Conservation (phyloP, 2,329 filamentous ascomycete species). For the Proliferodiscus dingleyae region DNA sequence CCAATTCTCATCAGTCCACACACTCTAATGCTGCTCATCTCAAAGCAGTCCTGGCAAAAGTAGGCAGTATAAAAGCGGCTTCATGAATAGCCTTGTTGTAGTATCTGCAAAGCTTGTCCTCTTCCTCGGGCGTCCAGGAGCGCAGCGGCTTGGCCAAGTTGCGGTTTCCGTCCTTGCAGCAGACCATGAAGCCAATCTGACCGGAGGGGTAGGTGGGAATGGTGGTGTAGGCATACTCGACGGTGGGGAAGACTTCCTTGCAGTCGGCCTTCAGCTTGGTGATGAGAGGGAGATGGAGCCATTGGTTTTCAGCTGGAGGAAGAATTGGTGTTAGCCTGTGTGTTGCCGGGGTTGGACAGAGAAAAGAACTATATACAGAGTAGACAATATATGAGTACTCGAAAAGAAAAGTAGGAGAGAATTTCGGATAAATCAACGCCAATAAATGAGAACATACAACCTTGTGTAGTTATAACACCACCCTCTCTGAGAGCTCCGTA, state of each 20-base stretch:
- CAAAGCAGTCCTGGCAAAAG: constrained; percentile 78
- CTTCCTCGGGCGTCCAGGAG: constrained; percentile 77
- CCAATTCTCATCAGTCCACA: not conserved
- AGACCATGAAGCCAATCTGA: constrained; percentile 99
- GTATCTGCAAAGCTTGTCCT: constrained; percentile 90
- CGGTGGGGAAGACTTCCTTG: constrained; percentile 93
- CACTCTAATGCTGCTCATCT: constrained; percentile 43
- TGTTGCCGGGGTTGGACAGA: not conserved
- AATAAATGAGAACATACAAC: constrained; percentile 86
- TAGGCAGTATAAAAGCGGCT: constrained; percentile 89
- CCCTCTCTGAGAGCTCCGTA: constrained; percentile 85
- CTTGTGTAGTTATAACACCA: constrained; percentile 99
- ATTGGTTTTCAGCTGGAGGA: constrained; percentile 88
- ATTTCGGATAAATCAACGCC: constrained; percentile 23
- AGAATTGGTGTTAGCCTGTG: constrained; percentile 16
- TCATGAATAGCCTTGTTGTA: constrained; percentile 97
- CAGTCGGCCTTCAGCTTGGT: constrained; percentile 93
- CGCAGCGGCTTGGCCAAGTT: constrained; percentile 84
- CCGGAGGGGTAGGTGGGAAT: constrained; percentile 98
- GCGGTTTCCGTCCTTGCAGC: constrained; percentile 84
- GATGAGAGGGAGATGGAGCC: constrained; percentile 94
- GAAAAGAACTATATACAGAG: not conserved
- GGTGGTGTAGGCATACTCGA: constrained; percentile 98
- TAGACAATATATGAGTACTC: not conserved
- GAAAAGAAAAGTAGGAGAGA: no score